These are phyloP conservation scores for Plenodomus tracheiphilus DNA, from an alignment of 2,329 filamentous ascomycete species.

Conservation along the genomic window DNA sequence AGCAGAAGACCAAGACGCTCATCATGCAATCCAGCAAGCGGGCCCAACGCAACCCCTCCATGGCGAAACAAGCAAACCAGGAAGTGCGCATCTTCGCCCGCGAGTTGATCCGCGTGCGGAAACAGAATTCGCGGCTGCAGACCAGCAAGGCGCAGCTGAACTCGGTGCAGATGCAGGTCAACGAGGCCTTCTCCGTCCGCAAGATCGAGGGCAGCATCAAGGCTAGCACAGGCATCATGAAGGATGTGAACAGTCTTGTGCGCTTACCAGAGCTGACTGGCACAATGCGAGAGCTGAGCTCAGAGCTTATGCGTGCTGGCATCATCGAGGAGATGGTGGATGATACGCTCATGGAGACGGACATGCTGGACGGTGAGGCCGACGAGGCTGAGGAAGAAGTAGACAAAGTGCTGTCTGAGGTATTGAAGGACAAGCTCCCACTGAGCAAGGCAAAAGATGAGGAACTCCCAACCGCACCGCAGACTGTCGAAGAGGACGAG, in stretches of 20 bases:
- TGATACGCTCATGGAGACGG: conserved; percentile 73
- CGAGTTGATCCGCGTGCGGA: conserved; percentile 82
- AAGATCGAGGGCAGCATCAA: conserved; percentile 94
- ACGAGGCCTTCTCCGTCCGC: conserved; percentile 90
- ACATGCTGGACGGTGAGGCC: conserved; percentile 70
- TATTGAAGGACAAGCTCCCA: conserved; percentile 79
- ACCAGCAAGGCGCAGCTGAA: conserved; percentile 91
- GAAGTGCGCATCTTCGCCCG: conserved; percentile 88
- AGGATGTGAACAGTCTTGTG: conserved; percentile 87
- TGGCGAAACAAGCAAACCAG: conserved; percentile 74
- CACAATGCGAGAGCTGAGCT: conserved; percentile 85
- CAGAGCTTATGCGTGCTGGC: conserved; percentile 89
- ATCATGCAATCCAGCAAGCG: conserved; percentile 84
- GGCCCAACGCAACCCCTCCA: conserved; percentile 76
- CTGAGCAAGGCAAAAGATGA: conserved; percentile 63
- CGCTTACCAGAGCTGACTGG: conserved; percentile 81
- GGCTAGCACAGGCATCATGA: conserved; percentile 90
- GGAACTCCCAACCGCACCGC: conserved; percentile 55
- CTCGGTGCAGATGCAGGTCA: conserved; percentile 96
- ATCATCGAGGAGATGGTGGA: conserved; percentile 98
- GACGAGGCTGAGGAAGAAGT: conserved; percentile 77
- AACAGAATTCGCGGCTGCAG: conserved; percentile 71
- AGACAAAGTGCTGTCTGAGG: conserved; percentile 88
- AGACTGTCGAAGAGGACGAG: conserved; percentile 71
- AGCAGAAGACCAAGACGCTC: conserved; percentile 72